Base-by-base conservation (phyloP, 352 stramenopile species). In the Phytopythium boreale region DNA sequence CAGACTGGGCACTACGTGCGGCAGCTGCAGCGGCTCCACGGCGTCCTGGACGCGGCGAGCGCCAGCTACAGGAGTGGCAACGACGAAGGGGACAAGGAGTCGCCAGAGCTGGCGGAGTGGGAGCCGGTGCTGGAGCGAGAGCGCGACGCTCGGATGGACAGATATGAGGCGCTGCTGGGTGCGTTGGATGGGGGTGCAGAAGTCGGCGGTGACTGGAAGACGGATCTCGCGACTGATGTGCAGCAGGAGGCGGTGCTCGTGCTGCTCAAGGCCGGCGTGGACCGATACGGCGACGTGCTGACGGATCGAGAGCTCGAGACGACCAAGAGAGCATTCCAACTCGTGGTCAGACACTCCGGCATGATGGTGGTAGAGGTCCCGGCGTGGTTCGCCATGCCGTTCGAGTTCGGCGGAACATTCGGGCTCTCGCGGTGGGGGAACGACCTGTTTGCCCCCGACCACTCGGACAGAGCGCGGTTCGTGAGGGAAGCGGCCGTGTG, bases 341-440 rank as follows among this genome's bases (percentile, higher is more conserved):
- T 20, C 27, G 31, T 56, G 22, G n/a, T 20, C 10, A 4, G n/a
- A 4, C 24, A 7, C 27, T 41, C 50, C 9, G 50, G 50, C 14
- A n/a, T 56, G 50, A 22, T 34, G 8, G 50, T 39, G 27, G 17
- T 56, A 24, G 10, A n/a, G 10, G 10, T 22, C 37, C 50, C 50
- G 24, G 17, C 24, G 50, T 56, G 50, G 50, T 22, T 56, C 49
- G 49, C 37, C 22, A 36, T n/a, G 27, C 24, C 49, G 19, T 56
- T 56, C 49, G 49, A 56, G 49, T 56, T 56, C 24, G n/a, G 15
- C 22, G n/a, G 49, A 5, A 34, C 24, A 9, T 56, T 24, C 24
- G 49, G 49, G 17, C 29, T 56, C 22, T 56, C 49, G 24, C 49
- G 49, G 10, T 56, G 49, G 49, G 49, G 49, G 29, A 56, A 56